Evolutionary conservation across 2,329 filamentous ascomycete species (phyloP).

Genomic region (Tolypocladium ovalisporum): DNA sequence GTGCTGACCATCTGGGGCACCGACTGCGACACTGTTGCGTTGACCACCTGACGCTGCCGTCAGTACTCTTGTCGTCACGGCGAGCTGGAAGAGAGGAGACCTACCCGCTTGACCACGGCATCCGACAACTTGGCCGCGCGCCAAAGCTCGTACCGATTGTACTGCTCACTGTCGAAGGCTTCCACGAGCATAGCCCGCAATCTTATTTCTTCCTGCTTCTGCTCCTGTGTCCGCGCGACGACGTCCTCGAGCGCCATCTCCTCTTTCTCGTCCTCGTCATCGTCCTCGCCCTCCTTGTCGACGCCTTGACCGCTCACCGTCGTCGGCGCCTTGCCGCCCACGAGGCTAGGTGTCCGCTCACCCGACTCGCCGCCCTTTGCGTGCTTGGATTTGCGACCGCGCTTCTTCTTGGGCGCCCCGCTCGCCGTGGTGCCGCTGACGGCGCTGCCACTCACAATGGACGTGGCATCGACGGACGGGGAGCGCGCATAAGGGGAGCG

Average conservation of each 20-base stretch:
- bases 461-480: constrained; percentile 51
- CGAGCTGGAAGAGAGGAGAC: constrained; percentile 10
- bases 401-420: constrained; percentile 44
- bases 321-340: constrained; percentile 28
- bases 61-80: not conserved
- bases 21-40: constrained; percentile 70
- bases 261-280: constrained; percentile 45
- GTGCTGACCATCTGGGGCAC: constrained; percentile 63
- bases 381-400: constrained; percentile 49
- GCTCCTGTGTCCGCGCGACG: constrained; percentile 53
- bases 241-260: constrained; percentile 48
- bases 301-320: constrained; percentile 32
- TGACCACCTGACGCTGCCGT: constrained; percentile 46
- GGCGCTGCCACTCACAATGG: constrained; percentile 50
- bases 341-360: constrained; percentile 34
- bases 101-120: constrained; percentile 55
- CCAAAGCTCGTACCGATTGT: constrained; percentile 60
- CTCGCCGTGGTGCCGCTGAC: constrained; percentile 33
- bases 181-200: constrained; percentile 51
- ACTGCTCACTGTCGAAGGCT: constrained; percentile 55
- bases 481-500: constrained; percentile 49
- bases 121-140: constrained; percentile 58
- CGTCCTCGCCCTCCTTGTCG: constrained; percentile 39
- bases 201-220: constrained; percentile 51
- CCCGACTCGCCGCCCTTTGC: constrained; percentile 30